Conservation (phyloP, 2,329 filamentous ascomycete species). For the Penicillium sp. region DNA sequence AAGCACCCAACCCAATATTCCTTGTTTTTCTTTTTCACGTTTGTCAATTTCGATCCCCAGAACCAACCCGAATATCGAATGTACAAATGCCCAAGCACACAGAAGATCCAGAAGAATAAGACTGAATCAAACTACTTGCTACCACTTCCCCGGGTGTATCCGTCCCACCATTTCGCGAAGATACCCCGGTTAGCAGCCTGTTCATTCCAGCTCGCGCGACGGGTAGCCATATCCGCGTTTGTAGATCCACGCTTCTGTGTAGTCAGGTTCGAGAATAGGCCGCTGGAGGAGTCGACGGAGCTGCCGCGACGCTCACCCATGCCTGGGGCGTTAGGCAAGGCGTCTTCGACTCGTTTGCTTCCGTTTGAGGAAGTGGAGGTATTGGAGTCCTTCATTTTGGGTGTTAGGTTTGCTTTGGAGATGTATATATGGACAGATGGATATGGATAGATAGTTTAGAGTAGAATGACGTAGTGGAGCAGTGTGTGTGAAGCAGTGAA, state of each 20-base stretch:
- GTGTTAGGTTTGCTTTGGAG: neutral
- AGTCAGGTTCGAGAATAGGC: conserved; percentile 30
- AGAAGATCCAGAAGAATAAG: neutral
- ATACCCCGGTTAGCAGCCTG: conserved; percentile 34
- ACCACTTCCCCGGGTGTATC: conserved; percentile 27
- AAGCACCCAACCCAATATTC: neutral
- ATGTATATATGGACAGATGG: neutral
- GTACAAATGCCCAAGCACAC: neutral
- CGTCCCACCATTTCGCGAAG: conserved; percentile 36
- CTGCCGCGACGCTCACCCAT: conserved; percentile 24
- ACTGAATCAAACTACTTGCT: neutral
- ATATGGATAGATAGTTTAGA: no score
- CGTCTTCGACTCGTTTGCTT: conserved; percentile 10
- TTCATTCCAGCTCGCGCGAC: conserved; percentile 40
- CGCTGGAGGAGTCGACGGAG: conserved; percentile 17
- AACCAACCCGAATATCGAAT: neutral
- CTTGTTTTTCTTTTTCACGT: neutral
- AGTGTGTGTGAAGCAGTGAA: no score
- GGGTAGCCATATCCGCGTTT: conserved; percentile 29
- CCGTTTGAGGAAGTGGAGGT: conserved; percentile 24
- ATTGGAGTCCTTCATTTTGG: conserved; percentile 19
- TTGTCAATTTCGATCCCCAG: neutral
- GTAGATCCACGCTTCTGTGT: conserved; percentile 38
- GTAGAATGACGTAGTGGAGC: neutral
- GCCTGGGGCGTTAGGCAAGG: conserved; percentile 10